Evolutionary conservation across 805 yeast genomes (phyloP), one percentile per base, ranked within the genome.

Genomic region (Candida yuanshanica): DNA sequence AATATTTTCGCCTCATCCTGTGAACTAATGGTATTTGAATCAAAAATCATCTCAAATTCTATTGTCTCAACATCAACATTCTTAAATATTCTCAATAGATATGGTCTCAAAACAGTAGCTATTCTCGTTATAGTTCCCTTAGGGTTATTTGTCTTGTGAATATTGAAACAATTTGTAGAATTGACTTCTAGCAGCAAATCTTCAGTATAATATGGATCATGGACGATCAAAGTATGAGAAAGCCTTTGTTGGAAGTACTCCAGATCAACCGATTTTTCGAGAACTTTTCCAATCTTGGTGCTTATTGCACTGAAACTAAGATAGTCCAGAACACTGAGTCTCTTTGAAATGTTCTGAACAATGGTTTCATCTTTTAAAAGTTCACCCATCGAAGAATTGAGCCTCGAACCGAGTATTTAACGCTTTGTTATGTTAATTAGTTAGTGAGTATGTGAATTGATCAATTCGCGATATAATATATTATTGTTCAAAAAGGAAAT

Each of bases 1-100:
- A 56, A 14, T 7, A 54, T 48, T 17, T 34, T 42, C 17, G 59
- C 56, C 38, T 47, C 52, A 20, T 53, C 59, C 38, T 52, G 57
- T 3, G 53, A 50, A 4, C 55, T 44, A 17, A 50, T 39, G 33
- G 41, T 36, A 20, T n/a, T 18, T 13, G 33, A 46, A 1, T 36
- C 41, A 16, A 52, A 52, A 36, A 54, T 38, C 12, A 20, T 33
- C 14, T 49, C 52, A 35, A 48, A 44, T 17, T 47, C 51, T 18
- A 43, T 42, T 13, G 39, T 41, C 1, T 31, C 37, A 2, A 35
- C 13, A 8, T 21, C 17, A 3, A 39, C 39, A 10, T 37, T n/a
- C 7, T 23, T 36, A 8, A 41, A 36, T n/a, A 55, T 26, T 20
- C 33, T 44, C 8, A 36, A 16, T 7, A 52, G 23, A 22, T 38